Evolutionary conservation across 495 filamentous ascomycete genomes (phyloP).

Genomic region (Rostrohypoxylon terebratum): DNA sequence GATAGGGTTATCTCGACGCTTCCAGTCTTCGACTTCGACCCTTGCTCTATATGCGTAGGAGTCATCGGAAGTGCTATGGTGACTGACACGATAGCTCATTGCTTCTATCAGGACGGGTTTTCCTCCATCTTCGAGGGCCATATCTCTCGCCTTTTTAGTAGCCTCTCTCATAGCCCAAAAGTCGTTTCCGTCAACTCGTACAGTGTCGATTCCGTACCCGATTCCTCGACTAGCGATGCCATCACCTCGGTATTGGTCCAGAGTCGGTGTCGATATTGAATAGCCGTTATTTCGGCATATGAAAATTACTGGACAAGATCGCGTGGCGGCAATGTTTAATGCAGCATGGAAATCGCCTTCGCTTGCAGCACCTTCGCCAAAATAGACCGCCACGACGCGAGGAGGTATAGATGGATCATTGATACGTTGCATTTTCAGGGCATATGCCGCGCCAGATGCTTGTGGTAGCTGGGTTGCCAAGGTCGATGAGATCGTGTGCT

Average conservation of each 20-base stretch:
- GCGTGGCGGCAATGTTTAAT: constrained; percentile 94
- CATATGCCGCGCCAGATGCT: constrained; percentile 92
- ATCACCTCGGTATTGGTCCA: constrained; percentile 97
- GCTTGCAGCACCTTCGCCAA: constrained; percentile 96
- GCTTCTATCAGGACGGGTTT: constrained; percentile 90
- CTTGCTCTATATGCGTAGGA: constrained; percentile 94
- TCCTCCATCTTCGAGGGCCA: constrained; percentile 82
- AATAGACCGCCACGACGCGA: constrained; percentile 87
- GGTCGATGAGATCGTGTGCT: constrained; percentile 94
- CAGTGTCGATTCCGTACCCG: constrained; percentile 97
- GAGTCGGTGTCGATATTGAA: constrained; percentile 92
- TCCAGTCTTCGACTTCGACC: constrained; percentile 98
- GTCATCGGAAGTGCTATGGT: constrained; percentile 98
- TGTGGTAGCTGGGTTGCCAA: constrained; percentile 97
- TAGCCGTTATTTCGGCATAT: constrained; percentile 98
- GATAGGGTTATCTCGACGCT: constrained; percentile 93
- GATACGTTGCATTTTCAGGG: constrained; percentile 84
- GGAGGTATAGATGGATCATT: constrained; percentile 73
- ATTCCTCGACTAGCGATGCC: constrained; percentile 95
- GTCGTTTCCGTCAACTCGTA: constrained; percentile 96
- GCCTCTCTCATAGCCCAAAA: constrained; percentile 93
- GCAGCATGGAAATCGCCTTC: constrained; percentile 99
- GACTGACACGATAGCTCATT: constrained; percentile 96
- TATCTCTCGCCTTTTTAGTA: constrained; percentile 78
- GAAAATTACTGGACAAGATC: constrained; percentile 91